These are phyloP conservation scores for Auxenochlorella protothecoides DNA, from an alignment of 139 green algal species.

Conservation along the genomic window DNA sequence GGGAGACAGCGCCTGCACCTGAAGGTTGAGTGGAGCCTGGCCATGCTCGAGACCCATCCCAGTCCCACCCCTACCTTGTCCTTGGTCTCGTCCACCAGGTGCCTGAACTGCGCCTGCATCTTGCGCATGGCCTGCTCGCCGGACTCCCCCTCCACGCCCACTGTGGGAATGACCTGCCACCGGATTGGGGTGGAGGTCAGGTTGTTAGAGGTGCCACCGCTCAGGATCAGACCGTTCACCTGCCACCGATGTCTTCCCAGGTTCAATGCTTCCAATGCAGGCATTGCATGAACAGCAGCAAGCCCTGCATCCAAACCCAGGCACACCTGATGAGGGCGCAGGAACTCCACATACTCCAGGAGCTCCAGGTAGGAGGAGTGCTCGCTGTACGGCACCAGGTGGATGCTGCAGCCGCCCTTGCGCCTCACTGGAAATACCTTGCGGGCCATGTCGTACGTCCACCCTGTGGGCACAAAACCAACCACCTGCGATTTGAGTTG, in stretches of 20 bases:
- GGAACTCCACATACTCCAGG: constrained; percentile 56
- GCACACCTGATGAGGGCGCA: constrained; percentile 16
- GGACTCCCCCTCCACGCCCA: constrained; percentile 42
- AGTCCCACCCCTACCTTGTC: not conserved
- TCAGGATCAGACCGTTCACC: too few species aligned
- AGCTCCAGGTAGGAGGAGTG: constrained; percentile 77
- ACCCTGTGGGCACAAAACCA: constrained; percentile 85
- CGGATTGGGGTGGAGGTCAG: too few species aligned
- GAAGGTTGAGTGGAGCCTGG: too few species aligned
- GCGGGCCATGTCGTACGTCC: constrained; percentile 57
- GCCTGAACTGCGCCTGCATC: constrained; percentile 51
- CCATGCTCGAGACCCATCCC: too few species aligned
- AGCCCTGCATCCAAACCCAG: too few species aligned
- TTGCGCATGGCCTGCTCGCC: constrained; percentile 17
- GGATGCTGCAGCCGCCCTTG: constrained; percentile 28
- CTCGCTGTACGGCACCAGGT: constrained; percentile 86
- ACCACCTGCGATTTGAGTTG: constrained; percentile 39
- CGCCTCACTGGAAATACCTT: constrained; percentile 27
- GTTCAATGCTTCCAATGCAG: not conserved
- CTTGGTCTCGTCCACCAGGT: constrained; percentile 36
- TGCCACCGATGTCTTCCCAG: too few species aligned
- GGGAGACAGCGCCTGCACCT: too few species aligned
- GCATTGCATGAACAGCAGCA: not conserved
- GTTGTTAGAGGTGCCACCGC: too few species aligned
- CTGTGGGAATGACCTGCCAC: constrained; percentile 72